Conservation (phyloP, 768 basidiomycete species). For the Tulasnella sp. region DNA sequence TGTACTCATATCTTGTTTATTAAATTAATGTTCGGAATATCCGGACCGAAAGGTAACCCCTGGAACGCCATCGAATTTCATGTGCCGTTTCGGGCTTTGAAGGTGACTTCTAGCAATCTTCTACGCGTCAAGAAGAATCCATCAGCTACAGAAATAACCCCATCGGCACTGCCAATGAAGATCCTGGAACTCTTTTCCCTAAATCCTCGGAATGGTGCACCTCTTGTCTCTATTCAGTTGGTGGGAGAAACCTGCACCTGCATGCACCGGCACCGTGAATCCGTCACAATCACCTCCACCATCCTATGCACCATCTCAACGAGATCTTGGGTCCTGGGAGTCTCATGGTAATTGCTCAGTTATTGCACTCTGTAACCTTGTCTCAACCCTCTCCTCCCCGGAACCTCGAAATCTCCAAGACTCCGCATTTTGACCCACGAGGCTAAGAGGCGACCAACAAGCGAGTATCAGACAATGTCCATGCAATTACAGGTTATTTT, state of each 20-base stretch:
- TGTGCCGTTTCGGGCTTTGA: neutral
- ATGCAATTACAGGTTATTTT: neutral
- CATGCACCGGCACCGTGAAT: no score
- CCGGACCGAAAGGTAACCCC: neutral
- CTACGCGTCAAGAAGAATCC: neutral
- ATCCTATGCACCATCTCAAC: neutral
- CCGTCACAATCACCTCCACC: neutral
- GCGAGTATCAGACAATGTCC: neutral
- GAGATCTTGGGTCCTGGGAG: neutral
- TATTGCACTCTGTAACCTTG: neutral
- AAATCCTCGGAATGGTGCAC: neutral
- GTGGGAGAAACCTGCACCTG: no score
- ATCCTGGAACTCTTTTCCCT: neutral
- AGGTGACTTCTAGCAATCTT: neutral
- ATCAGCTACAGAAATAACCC: neutral
- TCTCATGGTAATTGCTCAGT: neutral
- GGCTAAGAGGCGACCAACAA: neutral
- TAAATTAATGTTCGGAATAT: neutral
- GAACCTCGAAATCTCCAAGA: no score
- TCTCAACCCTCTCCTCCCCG: neutral
- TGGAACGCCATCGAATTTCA: neutral
- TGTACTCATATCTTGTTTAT: neutral
- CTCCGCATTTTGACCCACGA: neutral
- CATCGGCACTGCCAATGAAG: neutral
- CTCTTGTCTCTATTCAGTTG: neutral